Base-by-base conservation (phyloP, 1,139 yeast genomes). In the Maudiozyma humilis region DNA sequence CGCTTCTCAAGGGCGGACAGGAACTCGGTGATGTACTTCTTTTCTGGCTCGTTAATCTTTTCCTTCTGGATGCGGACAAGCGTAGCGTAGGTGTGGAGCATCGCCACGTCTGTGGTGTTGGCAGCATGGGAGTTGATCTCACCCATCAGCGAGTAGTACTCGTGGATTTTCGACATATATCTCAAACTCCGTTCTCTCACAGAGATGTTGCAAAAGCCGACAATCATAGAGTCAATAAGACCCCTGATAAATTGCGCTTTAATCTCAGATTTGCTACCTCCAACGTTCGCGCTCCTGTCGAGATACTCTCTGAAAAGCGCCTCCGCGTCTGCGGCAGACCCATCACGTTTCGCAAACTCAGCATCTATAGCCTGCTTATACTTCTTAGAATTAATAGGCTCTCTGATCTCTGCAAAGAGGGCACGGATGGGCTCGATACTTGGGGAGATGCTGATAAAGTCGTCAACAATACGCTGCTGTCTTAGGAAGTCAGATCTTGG, bases 291-390 rank as follows among this genome's bases (percentile, higher is more conserved):
- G n/a, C 33, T 16, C 14, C 15, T 33, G 25, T 37, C 40, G 4
- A 45, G 10, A 33, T 46, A 56, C 2, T 51, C 50, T 30, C 51
- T 51, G 42, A 59, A 56, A 14, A 57, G 43, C n/a, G 43, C 44
- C 38, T 59, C 63, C 5, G 63, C 61, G 3, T 38, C 42, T 4
- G 45, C 40, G 35, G 49, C 42, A 17, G 50, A 46, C 2, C 61
- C 63, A 20, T 44, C 48, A 4, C 27, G 36, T 37, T 54, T 55
- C 10, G 20, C 12, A 19, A 58, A 57, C 38, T 57, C 61, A 2
- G 61, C 56, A 5, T 39, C 34, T 17, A 60, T 50, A 44, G 58
- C 55, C 14, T 41, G 29, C 2, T 51, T 54, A 35, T 46, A 52
- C 30, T 51, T 51, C 38, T 47, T 46, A 15, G 54, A 41, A 41